These are phyloP conservation scores for Tarenaya hassleriana DNA, from an alignment of 345 rosid species.

Conservation along the genomic window DNA sequence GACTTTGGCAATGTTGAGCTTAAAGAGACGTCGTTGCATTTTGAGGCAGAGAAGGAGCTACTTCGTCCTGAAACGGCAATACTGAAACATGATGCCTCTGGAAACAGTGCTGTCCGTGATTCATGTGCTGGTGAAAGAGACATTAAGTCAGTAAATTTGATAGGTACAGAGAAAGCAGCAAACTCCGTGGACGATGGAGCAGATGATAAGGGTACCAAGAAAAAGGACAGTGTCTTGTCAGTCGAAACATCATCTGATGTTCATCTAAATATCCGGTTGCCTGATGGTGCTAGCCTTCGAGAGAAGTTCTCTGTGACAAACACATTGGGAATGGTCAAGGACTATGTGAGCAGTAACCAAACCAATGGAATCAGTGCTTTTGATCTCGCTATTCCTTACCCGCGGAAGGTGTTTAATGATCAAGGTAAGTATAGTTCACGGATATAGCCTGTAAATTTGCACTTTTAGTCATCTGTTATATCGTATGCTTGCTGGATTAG, in stretches of 20 bases:
- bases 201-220: slow-evolving; percentile 22
- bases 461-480: not conserved
- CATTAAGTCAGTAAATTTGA: slow-evolving; percentile 11
- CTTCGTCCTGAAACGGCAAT: slow-evolving; percentile 23
- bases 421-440: slow-evolving; percentile 51
- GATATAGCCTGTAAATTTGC: not conserved
- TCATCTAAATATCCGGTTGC: slow-evolving; percentile 68
- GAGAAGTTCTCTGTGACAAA: slow-evolving; percentile 59
- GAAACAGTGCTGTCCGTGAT: slow-evolving; percentile 19
- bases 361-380: slow-evolving; percentile 40
- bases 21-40: slow-evolving; percentile 22
- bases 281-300: slow-evolving; percentile 54
- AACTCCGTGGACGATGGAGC: slow-evolving; percentile 22
- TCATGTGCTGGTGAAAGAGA: slow-evolving; percentile 21
- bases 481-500: too few relatives aligned
- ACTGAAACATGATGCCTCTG: slow-evolving; percentile 26
- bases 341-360: slow-evolving; percentile 60
- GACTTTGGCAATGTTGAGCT: slow-evolving; percentile 21
- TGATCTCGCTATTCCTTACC: slow-evolving; percentile 84
- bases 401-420: slow-evolving; percentile 69
- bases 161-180: slow-evolving; percentile 4
- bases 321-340: slow-evolving; percentile 57
- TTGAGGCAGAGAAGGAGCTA: slow-evolving; percentile 24
- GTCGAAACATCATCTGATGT: slow-evolving; percentile 42
- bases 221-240: slow-evolving; percentile 11